Evolutionary conservation across 495 filamentous ascomycete genomes (phyloP).

Genomic region (Diplogelasinospora grovesii): DNA sequence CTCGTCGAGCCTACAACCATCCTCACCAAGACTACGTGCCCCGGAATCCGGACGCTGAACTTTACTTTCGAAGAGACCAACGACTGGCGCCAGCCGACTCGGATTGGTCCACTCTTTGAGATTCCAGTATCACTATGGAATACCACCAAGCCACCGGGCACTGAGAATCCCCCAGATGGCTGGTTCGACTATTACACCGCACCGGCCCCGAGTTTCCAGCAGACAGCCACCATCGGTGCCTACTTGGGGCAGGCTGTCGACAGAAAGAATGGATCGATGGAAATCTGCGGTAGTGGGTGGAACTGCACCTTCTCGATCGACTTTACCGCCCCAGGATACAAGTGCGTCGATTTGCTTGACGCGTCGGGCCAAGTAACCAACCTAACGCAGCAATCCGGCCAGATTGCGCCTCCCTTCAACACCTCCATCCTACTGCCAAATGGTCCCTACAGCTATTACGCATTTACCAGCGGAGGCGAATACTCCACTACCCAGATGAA

Average conservation of each 20-base stretch:
- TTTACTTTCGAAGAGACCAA: conserved; percentile 28
- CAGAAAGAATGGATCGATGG: conserved; percentile 17
- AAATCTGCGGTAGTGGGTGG: conserved; percentile 32
- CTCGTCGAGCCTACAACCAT: conserved; percentile 19
- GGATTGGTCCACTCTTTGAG: conserved; percentile 20
- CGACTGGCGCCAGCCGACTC: conserved; percentile 27
- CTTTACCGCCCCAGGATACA: conserved; percentile 29
- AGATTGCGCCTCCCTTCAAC: conserved; percentile 21
- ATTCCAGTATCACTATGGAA: conserved; percentile 30
- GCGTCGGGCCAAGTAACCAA: conserved; percentile 22
- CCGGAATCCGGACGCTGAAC: conserved; percentile 27
- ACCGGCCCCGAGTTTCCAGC: conserved; percentile 18
- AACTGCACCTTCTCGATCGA: conserved; percentile 30
- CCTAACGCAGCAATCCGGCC: conserved; percentile 24
- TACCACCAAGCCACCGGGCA: conserved; percentile 18
- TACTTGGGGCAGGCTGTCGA: conserved; percentile 23
- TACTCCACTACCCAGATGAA: conserved; percentile 30
- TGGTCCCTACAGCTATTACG: conserved; percentile 29
- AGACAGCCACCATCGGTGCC: conserved; percentile 23
- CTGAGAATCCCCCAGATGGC: conserved; percentile 6
- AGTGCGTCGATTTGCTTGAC: conserved; percentile 29
- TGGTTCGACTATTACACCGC: conserved; percentile 36
- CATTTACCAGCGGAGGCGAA: conserved; percentile 28
- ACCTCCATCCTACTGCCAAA: conserved; percentile 26
- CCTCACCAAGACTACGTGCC: conserved; percentile 14